A percentile compares a stretch with the other conserved stretches of the same genome.
Conservation (phyloP, 1,139 yeast genomes). For the Yamadazyma oceani region DNA sequence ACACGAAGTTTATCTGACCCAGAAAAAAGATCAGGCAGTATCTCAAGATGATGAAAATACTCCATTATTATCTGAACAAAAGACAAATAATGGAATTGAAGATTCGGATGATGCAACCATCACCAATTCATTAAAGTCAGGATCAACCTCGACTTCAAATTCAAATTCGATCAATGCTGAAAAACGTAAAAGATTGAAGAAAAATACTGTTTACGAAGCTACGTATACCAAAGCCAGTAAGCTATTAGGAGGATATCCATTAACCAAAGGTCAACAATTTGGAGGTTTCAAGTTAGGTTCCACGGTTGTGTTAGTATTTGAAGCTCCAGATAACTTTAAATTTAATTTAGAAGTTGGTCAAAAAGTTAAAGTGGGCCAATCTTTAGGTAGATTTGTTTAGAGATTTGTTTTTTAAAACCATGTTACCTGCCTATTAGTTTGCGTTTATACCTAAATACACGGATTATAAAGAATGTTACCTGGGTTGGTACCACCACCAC, state of each 20-base stretch:
- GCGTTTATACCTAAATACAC: background rate
- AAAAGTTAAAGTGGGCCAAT: constrained; percentile 81
- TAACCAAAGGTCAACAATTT: constrained; percentile 89
- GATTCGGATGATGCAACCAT: constrained; percentile 1
- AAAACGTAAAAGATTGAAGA: constrained; percentile 46
- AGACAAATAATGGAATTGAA: constrained; percentile 2
- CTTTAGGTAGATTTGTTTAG: constrained; percentile 55
- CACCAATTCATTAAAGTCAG: background rate
- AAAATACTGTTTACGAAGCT: constrained; percentile 91
- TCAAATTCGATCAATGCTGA: constrained; percentile 4
- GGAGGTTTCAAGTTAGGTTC: constrained; percentile 97
- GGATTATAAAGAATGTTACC: too few relatives aligned
- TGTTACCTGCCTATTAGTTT: background rate
- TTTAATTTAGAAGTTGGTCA: constrained; percentile 73
- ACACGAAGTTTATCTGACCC: constrained; percentile 42
- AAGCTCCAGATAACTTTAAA: constrained; percentile 81
- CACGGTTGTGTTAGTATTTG: constrained; percentile 93
- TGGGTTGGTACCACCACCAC: too few relatives aligned
- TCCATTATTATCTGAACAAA: constrained; percentile 26
- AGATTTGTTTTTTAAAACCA: background rate
- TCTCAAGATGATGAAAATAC: constrained; percentile 27
- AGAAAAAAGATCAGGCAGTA: constrained; percentile 7
- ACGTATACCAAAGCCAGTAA: constrained; percentile 81
- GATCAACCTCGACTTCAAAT: background rate
- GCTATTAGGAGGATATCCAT: constrained; percentile 84